Conservation (phyloP, 139 green algal species). For the Edaphochlamys debaryana region DNA sequence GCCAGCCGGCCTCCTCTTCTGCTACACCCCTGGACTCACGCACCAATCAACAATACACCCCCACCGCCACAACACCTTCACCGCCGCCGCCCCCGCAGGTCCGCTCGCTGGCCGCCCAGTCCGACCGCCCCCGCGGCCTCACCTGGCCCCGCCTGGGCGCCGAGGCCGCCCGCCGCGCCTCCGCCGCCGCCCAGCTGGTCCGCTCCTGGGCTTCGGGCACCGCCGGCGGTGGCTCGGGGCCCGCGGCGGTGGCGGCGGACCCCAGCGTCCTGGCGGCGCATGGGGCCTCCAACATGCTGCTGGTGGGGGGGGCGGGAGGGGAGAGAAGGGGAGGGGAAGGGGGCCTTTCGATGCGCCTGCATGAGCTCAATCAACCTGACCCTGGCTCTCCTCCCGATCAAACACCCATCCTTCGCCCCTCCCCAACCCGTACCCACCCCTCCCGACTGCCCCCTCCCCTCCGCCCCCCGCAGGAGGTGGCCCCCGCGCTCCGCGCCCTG, state of each 20-base stretch:
- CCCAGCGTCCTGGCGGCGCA: constrained; percentile 40
- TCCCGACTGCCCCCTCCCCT: too few relatives aligned
- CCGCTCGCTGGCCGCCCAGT: constrained; percentile 43
- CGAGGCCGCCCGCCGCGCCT: constrained; percentile 21
- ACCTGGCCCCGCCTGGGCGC: constrained; percentile 70
- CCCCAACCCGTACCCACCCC: too few relatives aligned
- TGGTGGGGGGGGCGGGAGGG: constrained; percentile 22
- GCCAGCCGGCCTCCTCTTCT: too few relatives aligned
- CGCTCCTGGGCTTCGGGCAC: constrained; percentile 58
- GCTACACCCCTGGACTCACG: too few relatives aligned
- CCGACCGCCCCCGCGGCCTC: constrained; percentile 36
- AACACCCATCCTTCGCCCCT: too few relatives aligned
- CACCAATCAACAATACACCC: background rate
- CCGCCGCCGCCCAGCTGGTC: constrained; percentile 54
- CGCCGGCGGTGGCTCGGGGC: background rate
- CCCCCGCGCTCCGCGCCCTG: constrained; percentile 69
- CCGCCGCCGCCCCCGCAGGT: background rate
- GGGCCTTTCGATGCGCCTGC: too few relatives aligned
- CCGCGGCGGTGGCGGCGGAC: constrained; percentile 28
- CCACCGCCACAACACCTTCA: background rate
- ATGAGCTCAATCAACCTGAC: too few relatives aligned
- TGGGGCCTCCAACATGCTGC: constrained; percentile 1
- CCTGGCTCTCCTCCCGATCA: too few relatives aligned
- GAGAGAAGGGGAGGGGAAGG: too few relatives aligned
- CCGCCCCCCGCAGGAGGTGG: constrained; percentile 38